Evolutionary conservation across 2,329 filamentous ascomycete species (phyloP).

Genomic region (Aspergillus sp.): DNA sequence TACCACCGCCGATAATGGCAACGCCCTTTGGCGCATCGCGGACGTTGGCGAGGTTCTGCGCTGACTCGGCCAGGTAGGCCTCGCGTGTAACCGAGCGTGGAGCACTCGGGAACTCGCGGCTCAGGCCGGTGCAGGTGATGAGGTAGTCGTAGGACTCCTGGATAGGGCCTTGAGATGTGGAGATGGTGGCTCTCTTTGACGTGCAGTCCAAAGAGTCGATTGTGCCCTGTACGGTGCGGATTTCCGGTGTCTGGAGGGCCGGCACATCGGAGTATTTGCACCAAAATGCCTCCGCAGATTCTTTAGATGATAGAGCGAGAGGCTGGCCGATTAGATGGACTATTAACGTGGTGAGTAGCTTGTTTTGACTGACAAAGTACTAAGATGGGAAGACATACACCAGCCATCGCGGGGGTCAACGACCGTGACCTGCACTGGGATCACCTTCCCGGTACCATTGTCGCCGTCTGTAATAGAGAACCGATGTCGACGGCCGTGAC

Average conservation of each 20-base stretch:
- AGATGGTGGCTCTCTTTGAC: conserved; percentile 59
- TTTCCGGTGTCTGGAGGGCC: conserved; percentile 61
- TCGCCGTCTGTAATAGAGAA: conserved; percentile 3
- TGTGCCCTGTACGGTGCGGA: conserved; percentile 66
- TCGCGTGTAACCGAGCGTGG: conserved; percentile 57
- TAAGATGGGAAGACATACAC: conserved; percentile 54
- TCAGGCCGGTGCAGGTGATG: conserved; percentile 69
- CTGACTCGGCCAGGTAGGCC: conserved; percentile 28
- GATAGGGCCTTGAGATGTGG: conserved; percentile 43
- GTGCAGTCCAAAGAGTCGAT: conserved; percentile 61
- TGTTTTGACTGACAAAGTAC: not conserved
- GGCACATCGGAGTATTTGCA: conserved; percentile 66
- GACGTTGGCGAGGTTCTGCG: conserved; percentile 33
- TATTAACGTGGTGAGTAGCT: conserved; percentile 32
- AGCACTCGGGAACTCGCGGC: conserved; percentile 70
- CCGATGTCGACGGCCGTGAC: conserved; percentile 45
- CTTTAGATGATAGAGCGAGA: conserved; percentile 64
- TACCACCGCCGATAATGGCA: conserved; percentile 71
- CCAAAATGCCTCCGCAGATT: conserved; percentile 69
- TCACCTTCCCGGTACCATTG: conserved; percentile 17
- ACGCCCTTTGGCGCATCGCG: conserved; percentile 51
- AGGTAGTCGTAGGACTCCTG: conserved; percentile 67
- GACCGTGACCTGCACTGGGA: conserved; percentile 68
- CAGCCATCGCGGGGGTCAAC: conserved; percentile 82
- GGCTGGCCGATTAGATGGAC: conserved; percentile 76